Percentiles rank a stretch among this genome's conserved stretches.
These are phyloP conservation scores for Sarocladium kiliense DNA, from an alignment of 2,329 filamentous ascomycete genomes.

Conservation along the genomic window DNA sequence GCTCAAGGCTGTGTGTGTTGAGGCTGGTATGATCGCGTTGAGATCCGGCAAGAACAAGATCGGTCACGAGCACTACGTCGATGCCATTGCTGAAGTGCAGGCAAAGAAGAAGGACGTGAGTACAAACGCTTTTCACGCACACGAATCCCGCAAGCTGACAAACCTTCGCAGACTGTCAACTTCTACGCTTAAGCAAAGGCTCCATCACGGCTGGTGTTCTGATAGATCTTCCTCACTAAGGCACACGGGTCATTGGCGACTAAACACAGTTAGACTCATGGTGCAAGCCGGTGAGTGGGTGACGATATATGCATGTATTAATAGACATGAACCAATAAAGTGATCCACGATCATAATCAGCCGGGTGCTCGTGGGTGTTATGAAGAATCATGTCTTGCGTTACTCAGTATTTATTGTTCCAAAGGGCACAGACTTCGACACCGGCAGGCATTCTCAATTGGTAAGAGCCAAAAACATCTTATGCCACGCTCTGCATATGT, in stretches of 20 bases:
- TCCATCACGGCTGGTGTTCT: not conserved
- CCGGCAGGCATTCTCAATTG: too few relatives aligned
- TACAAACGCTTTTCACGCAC: constrained; percentile 14
- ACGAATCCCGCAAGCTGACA: constrained; percentile 10
- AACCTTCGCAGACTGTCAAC: constrained; percentile 45
- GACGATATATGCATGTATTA: constrained; percentile 1
- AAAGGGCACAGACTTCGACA: too few relatives aligned
- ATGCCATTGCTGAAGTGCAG: constrained; percentile 95
- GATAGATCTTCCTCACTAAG: not conserved
- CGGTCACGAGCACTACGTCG: constrained; percentile 96
- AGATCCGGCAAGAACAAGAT: constrained; percentile 94
- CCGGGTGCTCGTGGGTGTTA: too few relatives aligned
- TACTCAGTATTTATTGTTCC: too few relatives aligned
- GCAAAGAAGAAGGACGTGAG: constrained; percentile 87
- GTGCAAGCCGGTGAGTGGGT: not conserved
- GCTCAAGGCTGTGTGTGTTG: constrained; percentile 97
- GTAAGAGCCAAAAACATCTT: too few relatives aligned
- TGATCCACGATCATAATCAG: not conserved
- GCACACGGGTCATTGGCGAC: not conserved
- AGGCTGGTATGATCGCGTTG: constrained; percentile 98
- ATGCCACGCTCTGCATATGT: too few relatives aligned
- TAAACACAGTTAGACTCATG: not conserved
- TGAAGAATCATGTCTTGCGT: too few relatives aligned
- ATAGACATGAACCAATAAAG: constrained; percentile 3
- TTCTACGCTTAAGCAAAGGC: constrained; percentile 40